These are phyloP conservation scores for Phaffia australis DNA, from an alignment of 768 basidiomycete genomes.

Conservation along the genomic window DNA sequence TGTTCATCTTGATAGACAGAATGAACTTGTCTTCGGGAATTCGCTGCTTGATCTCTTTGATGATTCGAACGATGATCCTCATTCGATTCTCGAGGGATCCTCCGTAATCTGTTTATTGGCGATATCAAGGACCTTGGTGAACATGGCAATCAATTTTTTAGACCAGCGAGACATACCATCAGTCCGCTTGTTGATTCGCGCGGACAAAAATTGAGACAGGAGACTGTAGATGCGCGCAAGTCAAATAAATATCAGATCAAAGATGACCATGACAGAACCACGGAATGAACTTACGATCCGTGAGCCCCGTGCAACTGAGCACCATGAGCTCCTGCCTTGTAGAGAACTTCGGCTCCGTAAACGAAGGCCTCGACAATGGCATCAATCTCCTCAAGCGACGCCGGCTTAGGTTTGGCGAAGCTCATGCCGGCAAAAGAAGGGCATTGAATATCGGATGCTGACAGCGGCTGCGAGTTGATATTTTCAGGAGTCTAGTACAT, in stretches of 20 bases:
- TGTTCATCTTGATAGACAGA: conserved; percentile 20
- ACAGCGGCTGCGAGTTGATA: conserved; percentile 30
- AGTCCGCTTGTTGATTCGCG: conserved; percentile 38
- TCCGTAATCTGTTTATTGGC: conserved; percentile 31
- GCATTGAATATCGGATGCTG: conserved; percentile 28
- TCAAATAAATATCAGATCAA: not conserved
- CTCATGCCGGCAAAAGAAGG: conserved; percentile 29
- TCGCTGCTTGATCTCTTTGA: conserved; percentile 33
- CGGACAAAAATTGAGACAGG: conserved; percentile 35
- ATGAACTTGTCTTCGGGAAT: conserved; percentile 19
- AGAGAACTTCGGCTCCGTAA: conserved; percentile 26
- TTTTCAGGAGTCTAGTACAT: conserved; percentile 25
- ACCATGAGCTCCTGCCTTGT: conserved; percentile 29
- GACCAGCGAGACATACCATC: conserved; percentile 28
- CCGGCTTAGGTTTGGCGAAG: conserved; percentile 29
- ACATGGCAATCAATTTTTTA: not conserved
- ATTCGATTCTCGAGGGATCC: conserved; percentile 38
- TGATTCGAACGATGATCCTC: conserved; percentile 36
- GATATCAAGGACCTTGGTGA: not conserved
- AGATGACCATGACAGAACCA: not conserved
- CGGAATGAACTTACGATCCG: conserved; percentile 9
- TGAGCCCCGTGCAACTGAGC: conserved; percentile 28
- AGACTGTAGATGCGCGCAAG: not conserved
- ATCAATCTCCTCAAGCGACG: conserved; percentile 28
- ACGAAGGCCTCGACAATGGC: conserved; percentile 30